These are phyloP conservation scores for Pichia inconspicua DNA, from an alignment of 1,139 yeast genomes.

Conservation along the genomic window DNA sequence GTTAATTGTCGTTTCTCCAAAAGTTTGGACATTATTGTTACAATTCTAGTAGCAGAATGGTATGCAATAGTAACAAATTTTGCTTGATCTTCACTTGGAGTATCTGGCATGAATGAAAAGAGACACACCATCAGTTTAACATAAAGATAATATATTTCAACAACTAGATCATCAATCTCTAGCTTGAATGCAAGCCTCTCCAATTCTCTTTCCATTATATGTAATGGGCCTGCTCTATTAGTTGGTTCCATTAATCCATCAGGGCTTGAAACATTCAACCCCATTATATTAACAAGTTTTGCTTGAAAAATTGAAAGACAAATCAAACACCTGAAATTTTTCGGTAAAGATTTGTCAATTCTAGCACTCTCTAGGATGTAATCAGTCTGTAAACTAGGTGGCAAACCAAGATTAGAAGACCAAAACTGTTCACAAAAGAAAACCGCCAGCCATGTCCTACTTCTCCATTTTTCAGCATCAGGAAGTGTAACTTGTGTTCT, in stretches of 20 bases:
- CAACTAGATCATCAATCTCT: conserved; percentile 54
- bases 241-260: conserved; percentile 86
- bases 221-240: conserved; percentile 72
- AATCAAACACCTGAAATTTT: conserved; percentile 63
- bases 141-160: conserved; percentile 76
- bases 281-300: conserved; percentile 78
- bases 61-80: conserved; percentile 79
- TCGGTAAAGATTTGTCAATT: conserved; percentile 59
- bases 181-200: conserved; percentile 61
- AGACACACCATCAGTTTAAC: conserved; percentile 77
- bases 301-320: conserved; percentile 77
- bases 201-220: conserved; percentile 69
- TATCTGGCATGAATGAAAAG: conserved; percentile 86
- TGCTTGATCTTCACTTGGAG: conserved; percentile 83
- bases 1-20: conserved; percentile 62
- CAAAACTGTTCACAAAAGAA: conserved; percentile 86
- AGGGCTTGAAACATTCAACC: conserved; percentile 77
- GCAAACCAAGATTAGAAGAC: conserved; percentile 82
- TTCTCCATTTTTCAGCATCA: conserved; percentile 91
- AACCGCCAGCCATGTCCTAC: conserved; percentile 85
- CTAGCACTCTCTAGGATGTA: conserved; percentile 74
- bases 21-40: conserved; percentile 68
- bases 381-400: conserved; percentile 82
- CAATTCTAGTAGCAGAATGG: conserved; percentile 70
- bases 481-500: conserved; percentile 84